Conservation (phyloP, 2,329 filamentous ascomycete genomes). For the Furcasterigmium furcatum region DNA sequence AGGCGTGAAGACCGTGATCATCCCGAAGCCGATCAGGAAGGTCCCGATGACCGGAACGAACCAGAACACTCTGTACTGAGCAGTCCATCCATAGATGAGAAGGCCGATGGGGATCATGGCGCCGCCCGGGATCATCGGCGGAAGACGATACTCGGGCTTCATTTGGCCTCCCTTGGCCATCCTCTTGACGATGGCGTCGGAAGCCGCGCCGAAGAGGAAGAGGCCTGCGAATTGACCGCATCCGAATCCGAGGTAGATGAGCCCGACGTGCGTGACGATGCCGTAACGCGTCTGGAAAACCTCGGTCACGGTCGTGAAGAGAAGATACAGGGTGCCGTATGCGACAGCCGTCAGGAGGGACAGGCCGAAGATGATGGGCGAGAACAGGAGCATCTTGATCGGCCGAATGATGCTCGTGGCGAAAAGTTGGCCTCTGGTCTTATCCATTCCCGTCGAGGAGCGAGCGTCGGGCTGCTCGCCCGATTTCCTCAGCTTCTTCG, state of each 20-base stretch:
- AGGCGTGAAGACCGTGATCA: constrained; percentile 45
- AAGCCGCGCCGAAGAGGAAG: constrained; percentile 4
- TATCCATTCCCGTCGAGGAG: constrained; percentile 31
- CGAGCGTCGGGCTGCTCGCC: constrained; percentile 51
- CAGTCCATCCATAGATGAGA: constrained; percentile 23
- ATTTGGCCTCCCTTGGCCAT: constrained; percentile 5
- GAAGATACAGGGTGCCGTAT: constrained; percentile 45
- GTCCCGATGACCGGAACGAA: constrained; percentile 53
- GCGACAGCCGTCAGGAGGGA: constrained; percentile 37
- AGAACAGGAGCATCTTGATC: constrained; percentile 35
- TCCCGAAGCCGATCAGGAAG: constrained; percentile 41
- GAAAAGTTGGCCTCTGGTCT: background rate
- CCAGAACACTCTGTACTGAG: constrained; percentile 52
- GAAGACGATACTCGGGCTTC: constrained; percentile 17
- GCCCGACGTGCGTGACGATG: constrained; percentile 21
- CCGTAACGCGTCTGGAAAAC: constrained; percentile 39
- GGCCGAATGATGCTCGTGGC: constrained; percentile 42
- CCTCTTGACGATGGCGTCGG: constrained; percentile 5
- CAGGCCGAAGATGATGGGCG: constrained; percentile 2
- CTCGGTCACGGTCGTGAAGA: constrained; percentile 46
- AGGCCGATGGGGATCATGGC: constrained; percentile 30
- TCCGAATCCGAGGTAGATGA: constrained; percentile 6
- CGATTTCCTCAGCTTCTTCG: constrained; percentile 37
- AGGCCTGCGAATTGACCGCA: constrained; percentile 5
- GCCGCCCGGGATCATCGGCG: constrained; percentile 28